A percentile compares a stretch with the other conserved stretches of the same genome.
Evolutionary conservation across 1,284 basidiomycete species (phyloP).

Genomic region (Wolfiporia cocos): DNA sequence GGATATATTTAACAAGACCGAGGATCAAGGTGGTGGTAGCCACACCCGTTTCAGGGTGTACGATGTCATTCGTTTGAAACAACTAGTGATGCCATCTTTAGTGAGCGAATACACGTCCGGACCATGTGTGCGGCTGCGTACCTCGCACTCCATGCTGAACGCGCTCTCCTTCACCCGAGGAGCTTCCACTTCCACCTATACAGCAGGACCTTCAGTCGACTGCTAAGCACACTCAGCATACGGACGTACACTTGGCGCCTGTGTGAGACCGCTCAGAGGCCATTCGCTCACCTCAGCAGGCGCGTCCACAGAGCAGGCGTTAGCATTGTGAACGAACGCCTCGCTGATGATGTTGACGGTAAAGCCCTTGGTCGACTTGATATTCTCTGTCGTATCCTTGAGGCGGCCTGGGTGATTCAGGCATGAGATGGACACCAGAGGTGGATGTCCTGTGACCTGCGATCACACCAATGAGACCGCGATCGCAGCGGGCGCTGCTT

Average conservation of each 20-base stretch:
- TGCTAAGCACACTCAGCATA: background rate
- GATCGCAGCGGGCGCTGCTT: background rate
- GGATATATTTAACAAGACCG: conserved; percentile 58
- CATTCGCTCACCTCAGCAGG: conserved; percentile 67
- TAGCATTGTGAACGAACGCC: conserved; percentile 68
- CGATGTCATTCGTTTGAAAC: conserved; percentile 52
- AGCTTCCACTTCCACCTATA: conserved; percentile 41
- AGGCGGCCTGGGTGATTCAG: conserved; percentile 31
- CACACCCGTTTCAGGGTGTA: conserved; percentile 32
- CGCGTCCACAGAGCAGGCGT: conserved; percentile 61
- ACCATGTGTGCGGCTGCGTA: conserved; percentile 19
- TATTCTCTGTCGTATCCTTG: conserved; percentile 69
- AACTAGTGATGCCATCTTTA: conserved; percentile 28
- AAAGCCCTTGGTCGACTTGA: conserved; percentile 63
- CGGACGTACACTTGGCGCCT: conserved; percentile 42
- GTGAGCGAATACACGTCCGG: background rate
- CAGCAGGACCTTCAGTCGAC: background rate
- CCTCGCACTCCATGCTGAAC: conserved; percentile 71
- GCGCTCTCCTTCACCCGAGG: conserved; percentile 67
- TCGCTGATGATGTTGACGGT: conserved; percentile 76
- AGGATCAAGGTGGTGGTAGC: conserved; percentile 53
- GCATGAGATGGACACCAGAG: conserved; percentile 60
- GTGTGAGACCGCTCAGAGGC: conserved; percentile 67
- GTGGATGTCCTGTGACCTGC: conserved; percentile 58
- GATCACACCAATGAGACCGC: no score